Evolutionary conservation across 2,329 filamentous ascomycete species (phyloP), one percentile per base, ranked within the genome.

Genomic region (Aspergillus sp.): DNA sequence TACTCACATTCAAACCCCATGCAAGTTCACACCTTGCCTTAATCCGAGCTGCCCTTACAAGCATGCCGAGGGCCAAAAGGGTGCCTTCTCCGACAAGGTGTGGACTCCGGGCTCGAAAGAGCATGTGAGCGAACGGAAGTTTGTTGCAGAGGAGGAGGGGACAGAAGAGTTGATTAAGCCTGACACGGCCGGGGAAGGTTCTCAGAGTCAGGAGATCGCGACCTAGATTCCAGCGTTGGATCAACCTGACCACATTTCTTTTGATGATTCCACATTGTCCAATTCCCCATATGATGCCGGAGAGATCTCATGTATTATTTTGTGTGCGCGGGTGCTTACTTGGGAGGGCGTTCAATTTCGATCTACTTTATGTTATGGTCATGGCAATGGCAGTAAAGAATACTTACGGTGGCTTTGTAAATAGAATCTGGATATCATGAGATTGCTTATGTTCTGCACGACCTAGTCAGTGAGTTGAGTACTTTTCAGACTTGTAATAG

Each of bases 1-100:
- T 73, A 93, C 91, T 11, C 95, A 99, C 78, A 80, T 90, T 67
- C 88, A 89, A 75, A 90, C 88, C 51, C 85, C 89, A 75, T 99
- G 95, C 87, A 92, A 88, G 74, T 98, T 90, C 80, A 93, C 88
- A 68, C 95, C 94, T 0, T 99, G 95, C 78, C 85, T 92, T 64
- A 97, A 97, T 79, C 86, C 89, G n/a, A 85, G 82, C 68, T 99
- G 95, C 75, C 83, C 88, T 4, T 98, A 92, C 80, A 92, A 92
- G 77, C 95, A 99, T 76, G 90, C 88, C 42, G 92, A 96, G 57
- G 95, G 94, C 11, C 95, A 99, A 80, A 87, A 91, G 68, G 92
- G 90, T 54, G 86, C 85, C 13, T 94, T 92, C 77, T 86, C 88
- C 62, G 91, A 96, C 75, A 97, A 96, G 79, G 91, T 96, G 27